Percentiles rank a stretch among this genome's conserved stretches.
These are phyloP conservation scores for Pythium apleroticum DNA, from an alignment of 352 stramenopile genomes.

Conservation along the genomic window DNA sequence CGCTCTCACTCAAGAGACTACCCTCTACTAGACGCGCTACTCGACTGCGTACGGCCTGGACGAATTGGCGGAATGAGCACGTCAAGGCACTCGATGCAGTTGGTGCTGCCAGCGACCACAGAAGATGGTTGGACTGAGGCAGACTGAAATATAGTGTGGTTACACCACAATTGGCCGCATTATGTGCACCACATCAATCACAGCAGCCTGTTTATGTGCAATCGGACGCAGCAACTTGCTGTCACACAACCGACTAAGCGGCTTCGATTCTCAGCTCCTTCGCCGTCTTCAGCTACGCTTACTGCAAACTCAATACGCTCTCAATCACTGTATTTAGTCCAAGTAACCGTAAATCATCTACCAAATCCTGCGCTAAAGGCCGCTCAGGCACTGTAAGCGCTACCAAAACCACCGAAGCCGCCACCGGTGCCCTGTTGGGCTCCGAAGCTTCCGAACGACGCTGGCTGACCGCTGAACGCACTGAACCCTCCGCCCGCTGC, in stretches of 20 bases:
- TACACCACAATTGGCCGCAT: background rate
- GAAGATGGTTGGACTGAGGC: background rate
- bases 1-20: conserved; percentile 15
- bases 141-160: background rate
- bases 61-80: background rate
- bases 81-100: background rate
- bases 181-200: background rate
- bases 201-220: background rate
- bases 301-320: background rate
- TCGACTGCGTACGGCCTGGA: background rate
- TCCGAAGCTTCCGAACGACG: conserved; percentile 25
- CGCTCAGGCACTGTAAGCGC: too few species aligned
- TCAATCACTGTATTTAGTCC: background rate
- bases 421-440: conserved; percentile 13
- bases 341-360: conserved; percentile 18
- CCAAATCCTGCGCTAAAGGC: conserved; percentile 26
- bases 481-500: conserved; percentile 38
- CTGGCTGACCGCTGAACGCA: conserved; percentile 24
- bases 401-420: conserved; percentile 33
- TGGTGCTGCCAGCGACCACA: background rate
- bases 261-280: background rate
- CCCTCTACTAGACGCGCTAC: background rate
- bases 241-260: background rate
- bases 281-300: too few species aligned
- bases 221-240: too few species aligned